Percentiles rank a stretch among this genome's conserved stretches.
Evolutionary conservation across 768 basidiomycete genomes (phyloP).

Genomic region (Kwoniella europaea): DNA sequence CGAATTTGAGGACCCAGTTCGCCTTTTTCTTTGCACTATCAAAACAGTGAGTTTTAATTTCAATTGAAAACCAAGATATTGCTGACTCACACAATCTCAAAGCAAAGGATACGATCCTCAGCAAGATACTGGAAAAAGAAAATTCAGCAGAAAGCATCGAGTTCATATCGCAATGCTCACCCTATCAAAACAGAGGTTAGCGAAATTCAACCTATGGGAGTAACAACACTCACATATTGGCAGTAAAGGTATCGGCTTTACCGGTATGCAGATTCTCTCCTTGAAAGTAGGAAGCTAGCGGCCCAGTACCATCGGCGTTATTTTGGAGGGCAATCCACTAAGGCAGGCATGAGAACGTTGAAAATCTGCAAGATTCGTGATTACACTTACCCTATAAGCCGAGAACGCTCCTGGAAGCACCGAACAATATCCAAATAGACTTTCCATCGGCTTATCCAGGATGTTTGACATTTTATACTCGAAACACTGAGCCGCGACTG

Average conservation of each 20-base stretch:
- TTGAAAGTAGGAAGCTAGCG: conserved; percentile 90
- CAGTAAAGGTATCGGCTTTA: conserved; percentile 58
- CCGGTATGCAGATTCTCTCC: conserved; percentile 74
- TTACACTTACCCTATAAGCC: conserved; percentile 64
- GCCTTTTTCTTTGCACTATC: conserved; percentile 52
- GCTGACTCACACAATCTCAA: conserved; percentile 55
- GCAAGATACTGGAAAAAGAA: conserved; percentile 47
- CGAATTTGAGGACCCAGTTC: conserved; percentile 55
- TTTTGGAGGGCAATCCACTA: conserved; percentile 84
- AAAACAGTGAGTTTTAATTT: too few species aligned
- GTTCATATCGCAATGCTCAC: conserved; percentile 9
- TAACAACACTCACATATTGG: conserved; percentile 54
- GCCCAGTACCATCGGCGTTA: conserved; percentile 84
- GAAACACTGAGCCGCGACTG: conserved; percentile 88
- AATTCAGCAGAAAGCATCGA: neutral
- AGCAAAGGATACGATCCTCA: conserved; percentile 57
- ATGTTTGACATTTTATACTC: conserved; percentile 94
- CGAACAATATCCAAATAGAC: conserved; percentile 63
- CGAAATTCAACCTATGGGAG: neutral
- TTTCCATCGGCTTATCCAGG: conserved; percentile 89
- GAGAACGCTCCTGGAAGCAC: conserved; percentile 90
- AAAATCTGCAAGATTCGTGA: neutral
- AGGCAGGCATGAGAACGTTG: conserved; percentile 1
- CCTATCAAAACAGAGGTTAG: conserved; percentile 24
- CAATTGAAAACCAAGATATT: too few species aligned